phyloP scores from a whole-genome alignment of 192 early-diverging fungal species.

The Piromyces finnis region DNA sequence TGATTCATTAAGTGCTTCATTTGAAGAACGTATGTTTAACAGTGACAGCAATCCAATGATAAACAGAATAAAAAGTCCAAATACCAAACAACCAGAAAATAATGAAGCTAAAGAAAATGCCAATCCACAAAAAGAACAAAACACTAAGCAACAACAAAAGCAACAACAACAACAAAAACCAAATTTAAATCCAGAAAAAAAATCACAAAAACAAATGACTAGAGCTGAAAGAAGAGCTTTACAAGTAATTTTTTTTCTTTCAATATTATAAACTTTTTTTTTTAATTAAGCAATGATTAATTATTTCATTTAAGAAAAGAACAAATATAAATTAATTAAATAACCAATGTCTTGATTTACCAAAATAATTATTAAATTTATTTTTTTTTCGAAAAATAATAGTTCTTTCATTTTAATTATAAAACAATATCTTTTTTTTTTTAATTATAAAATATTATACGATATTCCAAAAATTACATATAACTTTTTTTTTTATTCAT shows the following conservation, averaged over 20 bases:
- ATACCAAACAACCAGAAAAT: neutral
- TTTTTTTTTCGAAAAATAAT: too few relatives aligned
- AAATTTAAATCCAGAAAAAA: neutral
- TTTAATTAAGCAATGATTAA: neutral
- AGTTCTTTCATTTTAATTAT: too few relatives aligned
- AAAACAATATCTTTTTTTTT: too few relatives aligned
- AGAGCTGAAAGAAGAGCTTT: slow-evolving; percentile 76
- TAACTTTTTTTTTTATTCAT: too few relatives aligned
- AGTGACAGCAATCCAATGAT: neutral
- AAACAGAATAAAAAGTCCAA: neutral
- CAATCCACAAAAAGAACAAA: neutral
- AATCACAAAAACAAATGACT: slow-evolving; percentile 48
- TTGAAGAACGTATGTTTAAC: neutral
- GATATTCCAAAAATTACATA: too few relatives aligned
- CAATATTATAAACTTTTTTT: neutral
- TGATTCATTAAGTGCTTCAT: neutral
- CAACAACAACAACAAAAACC: neutral
- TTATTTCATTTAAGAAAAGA: too few relatives aligned
- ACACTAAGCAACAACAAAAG: neutral
- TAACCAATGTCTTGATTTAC: too few relatives aligned
- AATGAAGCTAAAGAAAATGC: neutral
- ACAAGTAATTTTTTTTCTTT: slow-evolving; percentile 22
- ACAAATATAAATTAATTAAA: too few relatives aligned
- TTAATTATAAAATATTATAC: too few relatives aligned
- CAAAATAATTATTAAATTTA: too few relatives aligned